Percentiles rank a stretch among this genome's conserved stretches.
These are phyloP conservation scores for Elsinoe necatrix DNA, from an alignment of 2,329 filamentous ascomycete genomes.

Conservation along the genomic window DNA sequence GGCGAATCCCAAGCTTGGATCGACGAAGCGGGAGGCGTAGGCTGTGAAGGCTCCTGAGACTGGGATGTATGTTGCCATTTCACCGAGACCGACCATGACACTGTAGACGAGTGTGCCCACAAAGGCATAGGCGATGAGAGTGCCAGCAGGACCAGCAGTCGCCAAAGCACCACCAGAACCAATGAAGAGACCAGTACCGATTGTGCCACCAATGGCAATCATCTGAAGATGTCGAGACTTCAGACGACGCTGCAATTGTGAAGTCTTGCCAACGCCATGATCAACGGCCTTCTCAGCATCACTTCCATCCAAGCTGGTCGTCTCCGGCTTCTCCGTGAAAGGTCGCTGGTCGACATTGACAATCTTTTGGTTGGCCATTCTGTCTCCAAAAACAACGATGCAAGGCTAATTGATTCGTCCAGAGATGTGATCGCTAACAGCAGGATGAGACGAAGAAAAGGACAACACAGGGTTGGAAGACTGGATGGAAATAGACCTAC, in stretches of 20 bases:
- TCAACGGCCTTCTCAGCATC: constrained; percentile 5
- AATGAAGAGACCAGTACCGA: constrained; percentile 35
- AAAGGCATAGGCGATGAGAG: constrained; percentile 38
- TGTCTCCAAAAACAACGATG: not conserved
- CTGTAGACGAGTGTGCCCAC: constrained; percentile 39
- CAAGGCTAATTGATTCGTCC: not conserved
- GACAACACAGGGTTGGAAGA: not conserved
- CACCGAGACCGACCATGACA: constrained; percentile 43
- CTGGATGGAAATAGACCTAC: not conserved
- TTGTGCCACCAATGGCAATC: constrained; percentile 31
- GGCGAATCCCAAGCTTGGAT: constrained; percentile 39
- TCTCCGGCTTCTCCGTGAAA: not conserved
- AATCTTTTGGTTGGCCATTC: not conserved
- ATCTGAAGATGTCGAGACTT: constrained; percentile 32
- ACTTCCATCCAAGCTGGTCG: not conserved
- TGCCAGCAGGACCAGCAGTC: constrained; percentile 35
- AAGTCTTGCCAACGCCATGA: constrained; percentile 22
- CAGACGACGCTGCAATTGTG: constrained; percentile 29
- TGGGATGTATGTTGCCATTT: constrained; percentile 56
- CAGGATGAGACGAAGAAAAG: constrained; percentile 12
- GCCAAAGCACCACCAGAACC: constrained; percentile 33
- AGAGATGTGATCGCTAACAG: constrained; percentile 11
- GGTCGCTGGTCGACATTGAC: not conserved
- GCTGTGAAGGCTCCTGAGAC: constrained; percentile 47
- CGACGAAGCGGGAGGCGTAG: constrained; percentile 41